phyloP scores from a whole-genome alignment of 2,329 filamentous ascomycete genomes.

The Apiospora hydei region DNA sequence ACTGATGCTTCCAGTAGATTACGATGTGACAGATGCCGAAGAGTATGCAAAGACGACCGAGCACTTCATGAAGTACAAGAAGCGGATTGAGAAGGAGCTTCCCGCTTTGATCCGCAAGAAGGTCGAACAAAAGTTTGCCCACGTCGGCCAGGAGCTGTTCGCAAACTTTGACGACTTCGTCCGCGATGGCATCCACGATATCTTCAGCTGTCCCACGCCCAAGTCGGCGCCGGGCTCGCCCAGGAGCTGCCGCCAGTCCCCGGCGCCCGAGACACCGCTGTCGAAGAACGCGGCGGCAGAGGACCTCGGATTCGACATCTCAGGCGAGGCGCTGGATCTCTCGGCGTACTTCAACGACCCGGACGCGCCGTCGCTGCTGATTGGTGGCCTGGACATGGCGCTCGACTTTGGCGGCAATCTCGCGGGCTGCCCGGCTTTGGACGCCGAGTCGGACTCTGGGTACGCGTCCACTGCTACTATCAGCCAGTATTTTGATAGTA shows the following conservation, averaged over 20 bases:
- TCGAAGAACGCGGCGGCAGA: slow-evolving; percentile 29
- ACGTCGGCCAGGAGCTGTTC: slow-evolving; percentile 36
- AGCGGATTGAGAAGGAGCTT: slow-evolving; percentile 38
- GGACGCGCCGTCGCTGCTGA: slow-evolving; percentile 13
- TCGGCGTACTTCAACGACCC: slow-evolving; percentile 30
- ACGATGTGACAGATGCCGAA: slow-evolving; percentile 34
- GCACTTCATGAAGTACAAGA: slow-evolving; percentile 36
- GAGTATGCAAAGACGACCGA: slow-evolving; percentile 32
- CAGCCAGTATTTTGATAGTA: slow-evolving; percentile 18
- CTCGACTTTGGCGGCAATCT: slow-evolving; percentile 29
- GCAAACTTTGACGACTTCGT: slow-evolving; percentile 37
- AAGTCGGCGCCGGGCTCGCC: slow-evolving; percentile 9
- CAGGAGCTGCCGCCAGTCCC: not conserved
- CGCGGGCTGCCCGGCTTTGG: slow-evolving; percentile 29
- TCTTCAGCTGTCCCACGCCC: slow-evolving; percentile 34
- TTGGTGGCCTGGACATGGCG: slow-evolving; percentile 21
- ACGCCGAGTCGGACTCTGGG: slow-evolving; percentile 40
- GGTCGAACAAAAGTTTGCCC: slow-evolving; percentile 39
- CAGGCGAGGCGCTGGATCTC: slow-evolving; percentile 32
- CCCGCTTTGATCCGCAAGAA: slow-evolving; percentile 37
- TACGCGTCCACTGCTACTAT: slow-evolving; percentile 37
- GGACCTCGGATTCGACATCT: slow-evolving; percentile 26
- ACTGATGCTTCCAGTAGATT: slow-evolving; percentile 34
- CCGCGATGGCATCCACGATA: slow-evolving; percentile 33
- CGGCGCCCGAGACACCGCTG: slow-evolving; percentile 29